Percentiles rank a stretch among this genome's conserved stretches.
These are phyloP conservation scores for Beauveria asiatica DNA, from an alignment of 2,329 filamentous ascomycete species.

Conservation along the genomic window DNA sequence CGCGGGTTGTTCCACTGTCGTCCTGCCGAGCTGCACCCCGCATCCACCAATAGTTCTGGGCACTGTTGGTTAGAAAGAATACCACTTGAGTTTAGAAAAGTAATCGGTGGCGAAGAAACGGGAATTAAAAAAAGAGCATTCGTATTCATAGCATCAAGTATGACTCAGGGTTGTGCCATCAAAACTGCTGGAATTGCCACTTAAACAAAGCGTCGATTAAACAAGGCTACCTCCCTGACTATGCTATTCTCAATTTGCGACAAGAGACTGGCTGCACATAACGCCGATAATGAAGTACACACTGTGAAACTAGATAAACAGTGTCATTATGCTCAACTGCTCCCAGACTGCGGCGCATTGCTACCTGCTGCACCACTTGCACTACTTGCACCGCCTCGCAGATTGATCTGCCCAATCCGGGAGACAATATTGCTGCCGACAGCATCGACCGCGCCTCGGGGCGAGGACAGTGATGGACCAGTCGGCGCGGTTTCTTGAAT, in stretches of 20 bases:
- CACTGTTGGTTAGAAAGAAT: background rate
- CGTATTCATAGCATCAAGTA: no score
- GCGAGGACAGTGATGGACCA: constrained; percentile 73
- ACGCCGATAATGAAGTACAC: background rate
- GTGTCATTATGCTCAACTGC: background rate
- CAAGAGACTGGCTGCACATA: background rate
- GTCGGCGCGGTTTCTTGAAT: constrained; percentile 77
- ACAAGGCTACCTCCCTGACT: background rate
- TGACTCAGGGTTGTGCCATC: background rate
- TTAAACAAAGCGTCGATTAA: background rate
- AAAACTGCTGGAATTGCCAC: background rate
- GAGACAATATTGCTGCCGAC: constrained; percentile 86
- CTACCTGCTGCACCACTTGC: background rate
- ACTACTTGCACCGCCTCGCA: constrained; percentile 39
- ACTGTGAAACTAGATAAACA: no score
- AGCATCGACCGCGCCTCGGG: constrained; percentile 84
- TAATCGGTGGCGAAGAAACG: background rate
- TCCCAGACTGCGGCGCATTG: background rate
- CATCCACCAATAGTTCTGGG: background rate
- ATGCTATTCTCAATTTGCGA: background rate
- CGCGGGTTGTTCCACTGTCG: background rate
- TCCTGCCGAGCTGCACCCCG: background rate
- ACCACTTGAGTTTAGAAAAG: background rate
- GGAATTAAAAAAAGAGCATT: background rate
- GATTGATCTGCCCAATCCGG: constrained; percentile 72